A percentile compares a stretch with the other conserved stretches of the same genome.
Evolutionary conservation across 306 rosid genomes (phyloP).

Genomic region (Vachellia pachyceras): DNA sequence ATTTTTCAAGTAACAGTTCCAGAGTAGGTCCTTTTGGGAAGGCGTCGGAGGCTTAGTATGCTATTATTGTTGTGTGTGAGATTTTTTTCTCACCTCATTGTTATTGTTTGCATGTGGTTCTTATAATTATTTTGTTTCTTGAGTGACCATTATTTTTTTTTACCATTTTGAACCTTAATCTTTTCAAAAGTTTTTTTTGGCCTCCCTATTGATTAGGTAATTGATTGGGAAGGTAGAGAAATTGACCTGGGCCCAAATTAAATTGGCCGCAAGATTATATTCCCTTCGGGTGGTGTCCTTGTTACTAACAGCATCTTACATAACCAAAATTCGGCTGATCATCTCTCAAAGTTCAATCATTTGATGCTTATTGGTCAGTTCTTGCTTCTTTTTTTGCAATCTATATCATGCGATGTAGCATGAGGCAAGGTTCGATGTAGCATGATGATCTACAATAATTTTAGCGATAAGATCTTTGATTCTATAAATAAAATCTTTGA

Average conservation of each 20-base stretch:
- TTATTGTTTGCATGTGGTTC: neutral
- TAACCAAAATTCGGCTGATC: slow-evolving; percentile 54
- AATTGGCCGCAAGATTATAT: slow-evolving; percentile 64
- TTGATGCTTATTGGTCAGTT: neutral
- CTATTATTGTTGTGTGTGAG: no score
- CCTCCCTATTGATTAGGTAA: slow-evolving; percentile 56
- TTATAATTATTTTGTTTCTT: neutral
- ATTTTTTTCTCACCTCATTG: no score
- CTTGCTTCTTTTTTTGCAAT: neutral
- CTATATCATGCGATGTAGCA: neutral
- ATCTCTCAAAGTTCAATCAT: slow-evolving; percentile 38
- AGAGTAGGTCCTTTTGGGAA: no score
- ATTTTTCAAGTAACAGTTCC: no score
- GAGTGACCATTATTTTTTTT: neutral
- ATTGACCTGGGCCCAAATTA: slow-evolving; percentile 76
- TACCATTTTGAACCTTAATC: neutral
- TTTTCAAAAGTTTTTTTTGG: neutral
- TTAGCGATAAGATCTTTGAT: no score
- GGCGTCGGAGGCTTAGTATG: no score
- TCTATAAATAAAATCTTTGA: no score
- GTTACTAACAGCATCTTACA: slow-evolving; percentile 25
- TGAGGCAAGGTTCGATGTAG: no score
- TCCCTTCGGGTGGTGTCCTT: slow-evolving; percentile 67
- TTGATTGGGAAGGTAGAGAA: slow-evolving; percentile 79
- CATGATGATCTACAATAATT: no score